Percentiles rank a stretch among this genome's conserved stretches.
phyloP scores from a whole-genome alignment of 2,329 filamentous ascomycete genomes.

The Trichoderma atrobrunneum region DNA sequence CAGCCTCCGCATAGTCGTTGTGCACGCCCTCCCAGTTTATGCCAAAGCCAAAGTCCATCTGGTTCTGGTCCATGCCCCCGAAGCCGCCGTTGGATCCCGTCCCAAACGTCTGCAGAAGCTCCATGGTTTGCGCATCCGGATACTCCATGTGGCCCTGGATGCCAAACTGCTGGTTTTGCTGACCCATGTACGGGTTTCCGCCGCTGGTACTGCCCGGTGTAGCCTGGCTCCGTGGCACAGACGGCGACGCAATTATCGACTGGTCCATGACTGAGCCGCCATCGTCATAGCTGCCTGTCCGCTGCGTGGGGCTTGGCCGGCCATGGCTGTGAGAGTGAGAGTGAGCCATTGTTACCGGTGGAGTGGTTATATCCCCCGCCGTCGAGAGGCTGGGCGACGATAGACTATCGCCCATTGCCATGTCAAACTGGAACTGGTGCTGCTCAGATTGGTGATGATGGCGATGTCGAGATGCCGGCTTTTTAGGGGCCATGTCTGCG shows the following conservation, averaged over 20 bases:
- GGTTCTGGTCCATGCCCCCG: slow-evolving; percentile 41
- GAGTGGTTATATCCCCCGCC: slow-evolving; percentile 39
- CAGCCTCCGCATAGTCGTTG: slow-evolving; percentile 59
- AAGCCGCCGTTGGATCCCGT: slow-evolving; percentile 33
- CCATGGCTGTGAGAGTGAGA: slow-evolving; percentile 26
- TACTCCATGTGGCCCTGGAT: slow-evolving; percentile 39
- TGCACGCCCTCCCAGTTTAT: slow-evolving; percentile 62
- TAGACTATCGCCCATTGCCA: slow-evolving; percentile 38
- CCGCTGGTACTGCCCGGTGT: slow-evolving; percentile 33
- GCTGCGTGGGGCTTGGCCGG: slow-evolving; percentile 32
- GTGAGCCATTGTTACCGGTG: slow-evolving; percentile 37
- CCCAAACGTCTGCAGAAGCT: slow-evolving; percentile 51
- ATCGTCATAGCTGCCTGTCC: slow-evolving; percentile 30
- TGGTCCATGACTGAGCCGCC: slow-evolving; percentile 37
- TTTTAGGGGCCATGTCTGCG: slow-evolving; percentile 28
- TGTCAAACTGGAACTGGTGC: slow-evolving; percentile 36
- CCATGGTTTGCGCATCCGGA: slow-evolving; percentile 51
- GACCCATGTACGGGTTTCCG: slow-evolving; percentile 23
- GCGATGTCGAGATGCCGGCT: slow-evolving; percentile 25
- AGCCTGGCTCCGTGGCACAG: slow-evolving; percentile 37
- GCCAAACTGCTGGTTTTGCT: slow-evolving; percentile 28
- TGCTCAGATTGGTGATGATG: slow-evolving; percentile 26
- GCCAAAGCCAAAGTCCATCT: slow-evolving; percentile 64
- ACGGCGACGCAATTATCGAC: slow-evolving; percentile 45
- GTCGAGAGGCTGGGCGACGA: slow-evolving; percentile 42